Base-by-base conservation (phyloP, 805 yeast species). In the Schwanniomyces polymorphus region DNA sequence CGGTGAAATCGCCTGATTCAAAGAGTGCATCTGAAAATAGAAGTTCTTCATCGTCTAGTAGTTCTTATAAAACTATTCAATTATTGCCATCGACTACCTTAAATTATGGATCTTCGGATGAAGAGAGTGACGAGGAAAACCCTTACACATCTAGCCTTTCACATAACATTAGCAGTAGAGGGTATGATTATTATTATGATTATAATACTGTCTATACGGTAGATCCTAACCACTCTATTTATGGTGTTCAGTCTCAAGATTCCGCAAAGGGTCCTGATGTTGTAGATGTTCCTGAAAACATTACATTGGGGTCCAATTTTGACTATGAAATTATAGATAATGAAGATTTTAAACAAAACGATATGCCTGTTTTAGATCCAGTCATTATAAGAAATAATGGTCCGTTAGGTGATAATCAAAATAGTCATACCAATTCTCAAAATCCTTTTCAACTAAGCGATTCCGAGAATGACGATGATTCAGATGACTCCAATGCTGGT, bases 61-160 rank as follows among this genome's bases (percentile, higher is more conserved):
- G 53, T 43, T 51, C 57, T 11, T 51, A 63, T 44, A 78, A 79
- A 38, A 86, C 89, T 9, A 91, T 91, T 52, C 90, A 89, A 31
- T 73, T 82, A 38, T 68, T 92, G 44, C 97, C 98, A 2, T 84
- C 97, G 2, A 91, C 98, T 0, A 83, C 89, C 0, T 77, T 92
- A 46, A 91, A 91, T 61, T 81, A 82, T 61, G 88, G 89, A 7
- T 81, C 87, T 4, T 72, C 79, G 7, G 84, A 79, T 44, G 84
- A 80, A 48, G 81, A 78, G 45, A 82, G 84, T 51, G 86, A 82
- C 48, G 85, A 80, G 41, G 85, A 80, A 47, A 73, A 70, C 49
- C 75, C 75, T 1, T 73, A 73, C 58, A 72, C 76, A 10, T 61
- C 79, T 53, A 75, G 84, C 60, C 77, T 85, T 42, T 83, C 90